Evolutionary conservation across 2,329 filamentous ascomycete species (phyloP), one percentile per base, ranked within the genome.

Genomic region (Didymellaceae sp.): DNA sequence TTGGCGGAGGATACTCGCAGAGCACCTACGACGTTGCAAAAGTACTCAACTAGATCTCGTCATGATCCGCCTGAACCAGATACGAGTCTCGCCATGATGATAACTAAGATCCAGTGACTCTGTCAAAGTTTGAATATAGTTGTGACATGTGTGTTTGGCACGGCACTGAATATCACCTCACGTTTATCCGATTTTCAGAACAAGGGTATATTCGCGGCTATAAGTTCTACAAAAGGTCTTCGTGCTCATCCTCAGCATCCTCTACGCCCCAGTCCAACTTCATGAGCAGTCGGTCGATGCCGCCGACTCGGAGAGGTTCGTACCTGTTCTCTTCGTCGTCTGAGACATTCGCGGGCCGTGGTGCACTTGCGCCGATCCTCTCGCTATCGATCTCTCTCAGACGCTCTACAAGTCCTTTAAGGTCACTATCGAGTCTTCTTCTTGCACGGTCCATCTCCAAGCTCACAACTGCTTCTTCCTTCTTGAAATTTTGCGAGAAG

Each of bases 201-300:
- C n/a, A n/a, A n/a, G 42, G 48, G 30, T 41, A 45, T 51, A 37
- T 25, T 42, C 9, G 14, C 31, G 6, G 14, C 18, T 28, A 4
- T 2, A 6, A 13, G 14, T 16, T n/a, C n/a, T 51, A 57, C 30
- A 61, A 25, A 37, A 68, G 51, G 35, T 66, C 63, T 24, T 60
- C 60, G 18, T 31, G 20, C 14, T 66, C 60, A 16, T 43, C 43
- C 14, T 44, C 46, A 45, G 61, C 63, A 18, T 69, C 70, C 10
- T 71, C 67, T 4, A 52, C 66, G n/a, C 73, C 73, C 71, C 82
- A 85, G 59, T 96, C 91, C 62, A 97, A 77, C 77, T 96, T 96
- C 90, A 96, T 96, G 68, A 97, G 73, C 67, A 97, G 74, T 51
- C 89, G 80, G 75, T 96, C 91, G 35, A 97, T 85, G 1, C 91